Conservation (phyloP, 164 flowering plant species). For the Vitis rotundifolia region DNA sequence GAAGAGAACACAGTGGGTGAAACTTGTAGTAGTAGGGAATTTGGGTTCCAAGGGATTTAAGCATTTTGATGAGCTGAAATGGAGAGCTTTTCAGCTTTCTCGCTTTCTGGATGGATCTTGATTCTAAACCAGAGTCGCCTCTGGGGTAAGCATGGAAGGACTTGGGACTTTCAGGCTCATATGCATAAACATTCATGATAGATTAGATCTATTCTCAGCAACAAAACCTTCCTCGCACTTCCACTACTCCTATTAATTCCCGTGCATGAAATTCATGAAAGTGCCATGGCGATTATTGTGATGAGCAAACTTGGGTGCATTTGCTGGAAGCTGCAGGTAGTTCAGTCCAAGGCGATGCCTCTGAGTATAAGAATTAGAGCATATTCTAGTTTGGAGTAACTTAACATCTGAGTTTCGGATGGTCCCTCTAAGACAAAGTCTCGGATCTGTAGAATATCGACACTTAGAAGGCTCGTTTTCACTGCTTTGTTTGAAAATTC, state of each 20-base stretch:
- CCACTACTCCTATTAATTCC: slow-evolving; percentile 99
- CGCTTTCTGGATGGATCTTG: slow-evolving; percentile 48
- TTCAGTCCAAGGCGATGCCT: slow-evolving; percentile 98
- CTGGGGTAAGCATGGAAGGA: slow-evolving; percentile 71
- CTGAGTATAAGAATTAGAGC: slow-evolving; percentile 91
- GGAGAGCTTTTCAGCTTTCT: slow-evolving; percentile 45
- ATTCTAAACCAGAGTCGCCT: slow-evolving; percentile 85
- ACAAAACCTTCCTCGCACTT: too few species aligned
- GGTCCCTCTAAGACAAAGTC: too few species aligned
- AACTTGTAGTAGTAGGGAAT: slow-evolving; percentile 54
- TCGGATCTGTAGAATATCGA: too few species aligned
- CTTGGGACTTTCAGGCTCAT: slow-evolving; percentile 59
- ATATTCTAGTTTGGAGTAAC: slow-evolving; percentile 82
- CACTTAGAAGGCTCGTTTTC: too few species aligned
- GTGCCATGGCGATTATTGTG: slow-evolving; percentile 98
- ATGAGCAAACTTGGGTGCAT: slow-evolving; percentile 91
- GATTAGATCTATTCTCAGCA: too few species aligned
- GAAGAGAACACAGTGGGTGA: slow-evolving; percentile 62
- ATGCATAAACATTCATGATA: slow-evolving; percentile 59
- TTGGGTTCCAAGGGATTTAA: slow-evolving; percentile 54
- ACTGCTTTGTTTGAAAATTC: too few species aligned
- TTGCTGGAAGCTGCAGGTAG: slow-evolving; percentile 87
- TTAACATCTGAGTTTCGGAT: slow-evolving; percentile 96
- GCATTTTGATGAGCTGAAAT: slow-evolving; percentile 41
- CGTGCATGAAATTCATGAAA: slow-evolving; percentile 96